phyloP scores from a whole-genome alignment of 192 early-diverging fungal species.

The Chytriomyces sp. region DNA sequence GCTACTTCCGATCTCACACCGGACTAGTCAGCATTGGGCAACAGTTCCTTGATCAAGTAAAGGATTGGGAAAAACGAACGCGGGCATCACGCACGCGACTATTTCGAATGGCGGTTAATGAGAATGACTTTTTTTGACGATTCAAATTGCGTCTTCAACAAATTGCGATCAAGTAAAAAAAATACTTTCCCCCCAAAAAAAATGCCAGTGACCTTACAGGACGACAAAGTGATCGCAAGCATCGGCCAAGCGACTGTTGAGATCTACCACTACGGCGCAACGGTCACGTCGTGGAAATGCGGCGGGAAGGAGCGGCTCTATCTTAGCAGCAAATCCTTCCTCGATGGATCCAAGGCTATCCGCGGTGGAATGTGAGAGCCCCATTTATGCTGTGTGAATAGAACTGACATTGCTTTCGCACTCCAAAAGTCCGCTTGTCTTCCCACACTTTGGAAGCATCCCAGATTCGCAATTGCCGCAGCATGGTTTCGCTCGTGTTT shows the following conservation, averaged over 20 bases:
- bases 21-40: no score
- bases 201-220: neutral
- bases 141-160: neutral
- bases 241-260: slow-evolving; percentile 34
- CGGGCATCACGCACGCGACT: no score
- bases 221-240: slow-evolving; percentile 28
- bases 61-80: no score
- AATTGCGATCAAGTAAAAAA: neutral
- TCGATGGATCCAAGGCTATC: slow-evolving; percentile 91
- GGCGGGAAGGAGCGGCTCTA: slow-evolving; percentile 81
- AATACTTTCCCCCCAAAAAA: neutral
- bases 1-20: no score
- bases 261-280: slow-evolving; percentile 77
- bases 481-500: slow-evolving; percentile 45
- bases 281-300: slow-evolving; percentile 88
- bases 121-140: no score
- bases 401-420: neutral
- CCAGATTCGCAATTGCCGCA: slow-evolving; percentile 31
- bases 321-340: slow-evolving; percentile 75
- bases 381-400: neutral
- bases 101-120: no score
- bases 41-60: no score
- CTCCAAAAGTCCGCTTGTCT: slow-evolving; percentile 66
- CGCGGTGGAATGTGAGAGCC: slow-evolving; percentile 63
- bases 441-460: slow-evolving; percentile 73